These are phyloP conservation scores for Plasmodium inui DNA, from an alignment of 169 alveolate genomes.

Conservation along the genomic window DNA sequence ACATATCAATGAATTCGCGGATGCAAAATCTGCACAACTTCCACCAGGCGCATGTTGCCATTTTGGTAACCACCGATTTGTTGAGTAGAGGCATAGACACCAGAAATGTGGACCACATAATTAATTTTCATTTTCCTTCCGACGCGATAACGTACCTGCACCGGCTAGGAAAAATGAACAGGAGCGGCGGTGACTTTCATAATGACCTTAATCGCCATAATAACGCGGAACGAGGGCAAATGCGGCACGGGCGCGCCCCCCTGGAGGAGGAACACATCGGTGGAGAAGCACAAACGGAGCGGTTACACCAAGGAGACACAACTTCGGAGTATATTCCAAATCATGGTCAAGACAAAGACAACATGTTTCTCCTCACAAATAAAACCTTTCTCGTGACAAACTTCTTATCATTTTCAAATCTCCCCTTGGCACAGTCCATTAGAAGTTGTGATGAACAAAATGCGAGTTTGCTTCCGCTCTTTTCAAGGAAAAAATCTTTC, in stretches of 20 bases:
- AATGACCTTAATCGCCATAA: not conserved
- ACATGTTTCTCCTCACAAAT: not conserved
- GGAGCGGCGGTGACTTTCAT: not conserved
- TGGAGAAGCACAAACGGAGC: not conserved
- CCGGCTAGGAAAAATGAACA: conserved; percentile 69
- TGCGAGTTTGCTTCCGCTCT: conserved; percentile 47
- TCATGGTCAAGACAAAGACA: not conserved
- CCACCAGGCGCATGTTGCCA: conserved; percentile 24
- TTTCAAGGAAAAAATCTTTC: conserved; percentile 72
- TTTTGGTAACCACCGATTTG: conserved; percentile 82
- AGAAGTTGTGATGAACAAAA: conserved; percentile 8
- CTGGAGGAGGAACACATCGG: not conserved
- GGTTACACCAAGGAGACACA: not conserved
- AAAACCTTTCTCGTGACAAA: conserved; percentile 30
- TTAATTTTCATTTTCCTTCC: conserved; percentile 82
- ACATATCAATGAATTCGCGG: conserved; percentile 80
- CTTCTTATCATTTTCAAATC: conserved; percentile 33
- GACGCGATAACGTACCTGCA: conserved; percentile 81
- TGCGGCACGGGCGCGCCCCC: not conserved
- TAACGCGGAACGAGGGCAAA: not conserved
- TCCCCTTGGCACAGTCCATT: conserved; percentile 35
- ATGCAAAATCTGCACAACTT: conserved; percentile 79
- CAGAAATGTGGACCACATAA: conserved; percentile 77
- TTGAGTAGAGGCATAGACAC: conserved; percentile 82
- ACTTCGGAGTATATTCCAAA: not conserved